Evolutionary conservation across 257 asterid species (phyloP).

Genomic region (Solanum corneliomulleri): DNA sequence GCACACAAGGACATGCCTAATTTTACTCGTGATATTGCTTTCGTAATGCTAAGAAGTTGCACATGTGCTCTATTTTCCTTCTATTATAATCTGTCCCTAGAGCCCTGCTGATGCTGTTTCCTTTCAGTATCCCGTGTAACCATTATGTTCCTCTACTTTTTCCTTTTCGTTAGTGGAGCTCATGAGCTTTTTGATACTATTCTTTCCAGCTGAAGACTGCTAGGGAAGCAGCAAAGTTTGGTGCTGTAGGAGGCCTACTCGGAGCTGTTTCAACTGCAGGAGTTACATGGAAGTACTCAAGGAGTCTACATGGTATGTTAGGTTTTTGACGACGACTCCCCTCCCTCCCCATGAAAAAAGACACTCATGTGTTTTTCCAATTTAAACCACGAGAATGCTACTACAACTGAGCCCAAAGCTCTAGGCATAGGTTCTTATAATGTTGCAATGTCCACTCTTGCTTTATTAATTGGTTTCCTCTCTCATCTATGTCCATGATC

Average conservation of each 20-base stretch:
- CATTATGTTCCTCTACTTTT: neutral
- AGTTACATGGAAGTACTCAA: conserved; percentile 69
- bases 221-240: conserved; percentile 54
- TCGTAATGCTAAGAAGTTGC: neutral
- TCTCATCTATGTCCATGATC: neutral
- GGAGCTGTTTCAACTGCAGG: conserved; percentile 82
- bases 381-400: neutral
- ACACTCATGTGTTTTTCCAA: neutral
- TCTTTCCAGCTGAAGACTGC: conserved; percentile 70
- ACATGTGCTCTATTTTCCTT: neutral
- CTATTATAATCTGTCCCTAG: neutral
- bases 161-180: neutral
- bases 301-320: conserved; percentile 71
- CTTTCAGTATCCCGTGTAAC: neutral
- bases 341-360: neutral
- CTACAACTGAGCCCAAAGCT: neutral
- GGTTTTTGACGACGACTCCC: neutral
- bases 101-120: neutral
- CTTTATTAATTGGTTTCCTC: neutral
- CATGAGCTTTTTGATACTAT: neutral
- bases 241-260: conserved; percentile 56
- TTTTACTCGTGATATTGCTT: neutral
- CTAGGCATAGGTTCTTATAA: neutral
- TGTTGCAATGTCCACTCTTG: neutral
- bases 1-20: neutral